Conservation (phyloP, 805 yeast genomes). For the Isabelozyma rhagii region DNA sequence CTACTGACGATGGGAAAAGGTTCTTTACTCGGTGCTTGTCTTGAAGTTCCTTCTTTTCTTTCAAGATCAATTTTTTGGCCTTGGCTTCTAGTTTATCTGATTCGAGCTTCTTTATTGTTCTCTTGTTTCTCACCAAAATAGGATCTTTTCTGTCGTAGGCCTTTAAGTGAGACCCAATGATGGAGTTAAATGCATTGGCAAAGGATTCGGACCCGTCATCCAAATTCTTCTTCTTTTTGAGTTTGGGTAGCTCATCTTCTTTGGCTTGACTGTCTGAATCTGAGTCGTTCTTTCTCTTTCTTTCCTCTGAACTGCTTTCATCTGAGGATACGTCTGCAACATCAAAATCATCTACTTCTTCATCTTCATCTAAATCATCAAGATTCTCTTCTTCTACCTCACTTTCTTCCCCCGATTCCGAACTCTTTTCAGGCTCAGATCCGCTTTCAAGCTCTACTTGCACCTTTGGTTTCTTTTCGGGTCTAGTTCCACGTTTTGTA, state of each 20-base stretch:
- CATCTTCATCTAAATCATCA: conserved; percentile 13
- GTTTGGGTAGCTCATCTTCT: conserved; percentile 44
- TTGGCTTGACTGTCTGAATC: conserved; percentile 18
- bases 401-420: conserved; percentile 8
- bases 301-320: conserved; percentile 9
- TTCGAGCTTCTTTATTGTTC: conserved; percentile 67
- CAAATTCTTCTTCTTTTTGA: conserved; percentile 53
- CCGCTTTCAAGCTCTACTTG: conserved; percentile 13
- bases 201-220: conserved; percentile 76
- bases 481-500: not conserved
- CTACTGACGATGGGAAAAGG: conserved; percentile 60
- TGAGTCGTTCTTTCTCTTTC: conserved; percentile 8
- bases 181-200: conserved; percentile 79
- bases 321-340: conserved; percentile 14
- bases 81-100: conserved; percentile 78
- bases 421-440: conserved; percentile 11
- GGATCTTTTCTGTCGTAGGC: conserved; percentile 90
- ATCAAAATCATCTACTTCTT: conserved; percentile 22
- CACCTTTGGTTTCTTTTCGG: conserved; percentile 1
- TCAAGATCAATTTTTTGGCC: conserved; percentile 66
- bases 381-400: conserved; percentile 16
- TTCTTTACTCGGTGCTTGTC: conserved; percentile 68
- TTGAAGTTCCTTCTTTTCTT: conserved; percentile 66
- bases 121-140: conserved; percentile 79
- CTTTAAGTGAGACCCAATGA: conserved; percentile 79